Conservation (phyloP, 768 basidiomycete genomes). For the Pleurotus tuber-regium region DNA sequence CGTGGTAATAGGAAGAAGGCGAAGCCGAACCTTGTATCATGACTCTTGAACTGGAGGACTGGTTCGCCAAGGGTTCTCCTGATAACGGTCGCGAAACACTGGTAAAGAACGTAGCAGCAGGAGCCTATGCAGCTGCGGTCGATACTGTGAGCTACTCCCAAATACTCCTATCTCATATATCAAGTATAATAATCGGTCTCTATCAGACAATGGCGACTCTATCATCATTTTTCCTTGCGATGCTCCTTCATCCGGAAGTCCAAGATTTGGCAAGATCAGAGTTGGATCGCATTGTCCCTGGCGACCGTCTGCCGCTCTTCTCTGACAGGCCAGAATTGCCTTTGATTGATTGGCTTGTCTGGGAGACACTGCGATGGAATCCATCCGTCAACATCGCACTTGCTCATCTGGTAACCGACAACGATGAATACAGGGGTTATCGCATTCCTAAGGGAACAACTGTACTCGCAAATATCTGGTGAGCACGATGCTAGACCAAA, state of each 20-base stretch:
- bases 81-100: conserved; percentile 17
- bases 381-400: conserved; percentile 29
- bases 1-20: conserved; percentile 10
- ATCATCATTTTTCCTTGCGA: conserved; percentile 25
- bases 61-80: conserved; percentile 12
- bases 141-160: conserved; percentile 19
- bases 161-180: conserved; percentile 12
- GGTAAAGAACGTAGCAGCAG: conserved; percentile 24
- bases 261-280: conserved; percentile 20
- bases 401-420: conserved; percentile 34
- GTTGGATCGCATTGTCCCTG: conserved; percentile 26
- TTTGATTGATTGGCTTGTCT: conserved; percentile 22
- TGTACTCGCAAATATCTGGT: conserved; percentile 7
- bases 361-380: conserved; percentile 20
- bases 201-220: conserved; percentile 17
- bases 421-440: conserved; percentile 10
- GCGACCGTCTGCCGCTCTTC: conserved; percentile 25
- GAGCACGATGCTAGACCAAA: neutral
- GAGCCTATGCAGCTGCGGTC: conserved; percentile 20
- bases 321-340: conserved; percentile 23
- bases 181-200: conserved; percentile 17
- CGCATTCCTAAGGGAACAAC: conserved; percentile 9
- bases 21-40: conserved; percentile 18
- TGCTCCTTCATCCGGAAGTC: conserved; percentile 25
- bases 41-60: conserved; percentile 16